A percentile compares a stretch with the other conserved stretches of the same genome.
These are phyloP conservation scores for Annulohypoxylon moriforme DNA, from an alignment of 495 filamentous ascomycete genomes.

Conservation along the genomic window DNA sequence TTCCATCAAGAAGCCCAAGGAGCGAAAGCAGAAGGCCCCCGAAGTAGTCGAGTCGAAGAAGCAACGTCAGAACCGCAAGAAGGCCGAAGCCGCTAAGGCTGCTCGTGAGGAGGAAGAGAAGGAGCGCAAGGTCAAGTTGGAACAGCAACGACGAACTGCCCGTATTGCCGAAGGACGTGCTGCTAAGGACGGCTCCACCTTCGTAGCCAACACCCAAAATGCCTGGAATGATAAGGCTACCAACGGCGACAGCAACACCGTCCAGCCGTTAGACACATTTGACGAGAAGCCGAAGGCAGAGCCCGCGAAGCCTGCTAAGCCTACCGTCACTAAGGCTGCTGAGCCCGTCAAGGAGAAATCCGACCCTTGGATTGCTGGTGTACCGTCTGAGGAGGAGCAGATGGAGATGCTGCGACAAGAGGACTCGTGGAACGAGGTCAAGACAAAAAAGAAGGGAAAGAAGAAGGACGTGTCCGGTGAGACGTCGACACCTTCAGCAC, in stretches of 20 bases:
- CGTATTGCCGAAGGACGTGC: conserved; percentile 82
- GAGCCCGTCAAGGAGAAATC: conserved; percentile 46
- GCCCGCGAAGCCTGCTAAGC: conserved; percentile 39
- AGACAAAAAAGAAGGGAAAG: conserved; percentile 70
- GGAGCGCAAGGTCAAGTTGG: conserved; percentile 73
- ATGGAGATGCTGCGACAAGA: conserved; percentile 72
- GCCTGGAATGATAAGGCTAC: conserved; percentile 69
- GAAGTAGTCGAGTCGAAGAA: conserved; percentile 83
- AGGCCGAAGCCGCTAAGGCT: conserved; percentile 78
- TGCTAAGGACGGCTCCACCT: conserved; percentile 74
- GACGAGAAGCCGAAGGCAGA: conserved; percentile 58
- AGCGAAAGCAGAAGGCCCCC: conserved; percentile 66
- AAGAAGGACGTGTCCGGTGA: conserved; percentile 53
- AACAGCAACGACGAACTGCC: conserved; percentile 83
- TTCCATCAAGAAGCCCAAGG: conserved; percentile 67
- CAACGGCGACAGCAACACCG: conserved; percentile 54
- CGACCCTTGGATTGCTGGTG: conserved; percentile 64
- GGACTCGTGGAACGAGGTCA: conserved; percentile 80
- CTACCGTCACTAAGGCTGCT: conserved; percentile 35
- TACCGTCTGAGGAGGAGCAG: conserved; percentile 89
- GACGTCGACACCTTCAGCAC: conserved; percentile 25
- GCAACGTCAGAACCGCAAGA: conserved; percentile 85
- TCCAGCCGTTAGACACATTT: conserved; percentile 80
- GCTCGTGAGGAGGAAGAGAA: conserved; percentile 79
- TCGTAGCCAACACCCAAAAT: conserved; percentile 63